Evolutionary conservation across 23 red algal genomes (phyloP).

Genomic region (Porphyridium purpureum): DNA sequence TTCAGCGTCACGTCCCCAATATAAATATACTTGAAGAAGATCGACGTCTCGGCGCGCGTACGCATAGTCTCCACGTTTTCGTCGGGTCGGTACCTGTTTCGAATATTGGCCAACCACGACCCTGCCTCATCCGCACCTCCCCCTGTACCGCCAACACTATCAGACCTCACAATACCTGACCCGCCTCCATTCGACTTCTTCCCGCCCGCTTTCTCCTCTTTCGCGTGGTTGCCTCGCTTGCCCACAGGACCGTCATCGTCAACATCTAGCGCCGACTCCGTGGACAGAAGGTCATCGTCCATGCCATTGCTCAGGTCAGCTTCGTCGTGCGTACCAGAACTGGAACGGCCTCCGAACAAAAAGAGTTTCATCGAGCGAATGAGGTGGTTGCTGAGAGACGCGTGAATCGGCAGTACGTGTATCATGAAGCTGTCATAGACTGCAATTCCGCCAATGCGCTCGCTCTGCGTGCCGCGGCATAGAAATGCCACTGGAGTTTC

Average conservation of each 20-base stretch:
- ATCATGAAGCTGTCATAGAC: constrained; percentile 73
- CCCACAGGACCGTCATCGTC: constrained; percentile 8
- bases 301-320: neutral
- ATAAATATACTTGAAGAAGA: constrained; percentile 88
- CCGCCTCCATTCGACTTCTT: neutral
- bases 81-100: neutral
- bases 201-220: neutral
- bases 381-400: constrained; percentile 31
- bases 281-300: constrained; percentile 5
- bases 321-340: neutral
- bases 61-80: constrained; percentile 44
- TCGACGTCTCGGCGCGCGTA: constrained; percentile 41
- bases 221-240: neutral
- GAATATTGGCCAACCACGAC: constrained; percentile 2
- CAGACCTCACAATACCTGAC: neutral
- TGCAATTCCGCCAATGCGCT: constrained; percentile 67
- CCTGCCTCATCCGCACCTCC: neutral
- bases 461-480: constrained; percentile 44
- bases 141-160: constrained; percentile 13
- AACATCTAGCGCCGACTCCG: neutral
- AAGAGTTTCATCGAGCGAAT: constrained; percentile 34
- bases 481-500: constrained; percentile 65
- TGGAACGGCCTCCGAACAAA: constrained; percentile 18
- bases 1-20: constrained; percentile 67
- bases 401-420: constrained; percentile 48